Evolutionary conservation across 495 filamentous ascomycete species (phyloP).

Genomic region (Aspergillus campestris): DNA sequence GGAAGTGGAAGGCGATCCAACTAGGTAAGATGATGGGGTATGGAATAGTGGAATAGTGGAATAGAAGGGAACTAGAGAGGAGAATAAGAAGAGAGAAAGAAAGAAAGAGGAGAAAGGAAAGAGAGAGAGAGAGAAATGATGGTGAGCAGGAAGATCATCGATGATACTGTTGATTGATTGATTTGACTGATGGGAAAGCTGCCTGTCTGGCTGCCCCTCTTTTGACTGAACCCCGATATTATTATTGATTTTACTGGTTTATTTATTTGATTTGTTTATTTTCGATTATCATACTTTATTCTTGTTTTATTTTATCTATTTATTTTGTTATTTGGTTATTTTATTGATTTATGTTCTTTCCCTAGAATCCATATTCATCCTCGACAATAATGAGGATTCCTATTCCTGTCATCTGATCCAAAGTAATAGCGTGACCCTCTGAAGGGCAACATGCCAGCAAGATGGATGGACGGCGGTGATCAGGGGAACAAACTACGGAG

Average conservation of each 20-base stretch:
- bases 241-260: not conserved
- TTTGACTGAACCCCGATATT: not conserved
- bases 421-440: too few species aligned
- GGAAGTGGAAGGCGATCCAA: too few species aligned
- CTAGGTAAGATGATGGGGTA: too few species aligned
- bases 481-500: too few species aligned
- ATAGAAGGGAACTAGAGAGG: too few species aligned
- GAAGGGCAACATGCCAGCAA: too few species aligned
- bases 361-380: too few species aligned
- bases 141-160: not conserved
- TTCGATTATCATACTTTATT: not conserved
- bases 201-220: not conserved
- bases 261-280: not conserved
- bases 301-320: constrained; percentile 1
- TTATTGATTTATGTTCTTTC: not conserved
- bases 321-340: constrained; percentile 1
- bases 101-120: not conserved
- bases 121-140: not conserved
- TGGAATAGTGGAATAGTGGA: too few species aligned
- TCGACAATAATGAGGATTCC: too few species aligned
- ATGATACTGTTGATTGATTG: not conserved
- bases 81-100: not conserved
- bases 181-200: not conserved
- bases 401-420: too few species aligned
- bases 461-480: too few species aligned